A percentile compares a stretch with the other conserved stretches of the same genome.
phyloP scores from a whole-genome alignment of 768 basidiomycete species.

The Dendrothele bispora region DNA sequence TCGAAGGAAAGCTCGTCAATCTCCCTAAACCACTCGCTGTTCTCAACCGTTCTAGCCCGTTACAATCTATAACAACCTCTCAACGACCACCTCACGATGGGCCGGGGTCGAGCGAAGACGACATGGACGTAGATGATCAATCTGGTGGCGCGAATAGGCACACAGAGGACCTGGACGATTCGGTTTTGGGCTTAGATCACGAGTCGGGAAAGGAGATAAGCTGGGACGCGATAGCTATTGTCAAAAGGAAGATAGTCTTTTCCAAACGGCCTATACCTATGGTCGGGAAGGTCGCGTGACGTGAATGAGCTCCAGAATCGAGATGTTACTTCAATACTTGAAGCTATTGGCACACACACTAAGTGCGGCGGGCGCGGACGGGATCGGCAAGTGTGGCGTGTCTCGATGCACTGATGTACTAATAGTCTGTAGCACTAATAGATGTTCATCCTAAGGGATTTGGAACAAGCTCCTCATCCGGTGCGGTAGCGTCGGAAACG shows the following conservation, averaged over 20 bases:
- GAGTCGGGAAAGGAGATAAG: constrained; percentile 15
- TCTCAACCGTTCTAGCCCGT: constrained; percentile 46
- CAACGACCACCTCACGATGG: constrained; percentile 20
- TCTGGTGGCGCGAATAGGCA: constrained; percentile 22
- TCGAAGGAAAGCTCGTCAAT: constrained; percentile 81
- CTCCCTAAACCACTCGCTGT: constrained; percentile 84
- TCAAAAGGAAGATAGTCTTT: constrained; percentile 83
- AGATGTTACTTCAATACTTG: too few species aligned
- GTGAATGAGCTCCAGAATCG: too few species aligned
- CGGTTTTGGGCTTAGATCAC: constrained; percentile 5
- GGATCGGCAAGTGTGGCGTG: too few species aligned
- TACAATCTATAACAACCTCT: constrained; percentile 2
- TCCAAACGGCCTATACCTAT: constrained; percentile 82
- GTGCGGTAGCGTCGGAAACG: too few species aligned
- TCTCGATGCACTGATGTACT: too few species aligned
- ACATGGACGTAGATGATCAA: constrained; percentile 5
- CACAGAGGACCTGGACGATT: constrained; percentile 13
- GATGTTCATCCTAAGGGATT: too few species aligned
- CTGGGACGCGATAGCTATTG: constrained; percentile 69
- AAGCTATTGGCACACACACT: too few species aligned
- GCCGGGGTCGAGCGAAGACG: constrained; percentile 10
- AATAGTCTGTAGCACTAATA: too few species aligned
- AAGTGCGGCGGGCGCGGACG: too few species aligned
- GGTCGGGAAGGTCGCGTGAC: constrained; percentile 22
- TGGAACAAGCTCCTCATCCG: too few species aligned